Conservation (phyloP, 805 yeast species). For the Sugiyamaella marilandica region DNA sequence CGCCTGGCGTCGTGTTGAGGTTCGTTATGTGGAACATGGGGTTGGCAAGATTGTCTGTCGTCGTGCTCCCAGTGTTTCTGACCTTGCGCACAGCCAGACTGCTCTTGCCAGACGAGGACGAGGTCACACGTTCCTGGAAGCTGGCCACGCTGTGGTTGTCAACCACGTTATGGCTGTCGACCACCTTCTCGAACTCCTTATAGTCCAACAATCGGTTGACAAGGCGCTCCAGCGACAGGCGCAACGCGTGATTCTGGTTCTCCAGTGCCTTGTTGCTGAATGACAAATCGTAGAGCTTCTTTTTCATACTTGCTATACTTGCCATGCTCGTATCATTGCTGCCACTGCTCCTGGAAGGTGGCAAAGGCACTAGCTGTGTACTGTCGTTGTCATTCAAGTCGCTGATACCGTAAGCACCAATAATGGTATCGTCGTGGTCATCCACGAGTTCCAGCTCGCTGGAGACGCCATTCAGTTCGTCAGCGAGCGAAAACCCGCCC, state of each 20-base stretch:
- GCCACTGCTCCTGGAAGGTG: not conserved
- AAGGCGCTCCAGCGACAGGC: conserved; percentile 30
- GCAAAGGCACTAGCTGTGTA: not conserved
- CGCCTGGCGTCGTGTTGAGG: conserved; percentile 4
- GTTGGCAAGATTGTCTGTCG: not conserved
- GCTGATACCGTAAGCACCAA: not conserved
- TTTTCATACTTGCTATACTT: not conserved
- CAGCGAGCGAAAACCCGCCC: conserved; percentile 23
- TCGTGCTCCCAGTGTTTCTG: not conserved
- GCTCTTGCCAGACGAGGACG: not conserved
- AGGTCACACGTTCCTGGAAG: conserved; percentile 17
- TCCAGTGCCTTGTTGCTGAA: conserved; percentile 28
- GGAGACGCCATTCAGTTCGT: conserved; percentile 16
- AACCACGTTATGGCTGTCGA: conserved; percentile 19
- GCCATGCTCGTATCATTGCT: too few species aligned
- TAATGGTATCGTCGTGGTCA: not conserved
- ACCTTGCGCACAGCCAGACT: conserved; percentile 10
- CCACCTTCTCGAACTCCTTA: conserved; percentile 26
- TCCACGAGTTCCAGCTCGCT: not conserved
- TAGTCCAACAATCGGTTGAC: conserved; percentile 33
- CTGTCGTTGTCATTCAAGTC: not conserved
- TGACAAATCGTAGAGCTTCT: conserved; percentile 18
- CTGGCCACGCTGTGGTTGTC: conserved; percentile 17
- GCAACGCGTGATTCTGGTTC: conserved; percentile 32
- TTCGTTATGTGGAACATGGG: not conserved